phyloP scores from a whole-genome alignment of 2,329 filamentous ascomycete genomes.

The Aspergillus quadrilineatus region DNA sequence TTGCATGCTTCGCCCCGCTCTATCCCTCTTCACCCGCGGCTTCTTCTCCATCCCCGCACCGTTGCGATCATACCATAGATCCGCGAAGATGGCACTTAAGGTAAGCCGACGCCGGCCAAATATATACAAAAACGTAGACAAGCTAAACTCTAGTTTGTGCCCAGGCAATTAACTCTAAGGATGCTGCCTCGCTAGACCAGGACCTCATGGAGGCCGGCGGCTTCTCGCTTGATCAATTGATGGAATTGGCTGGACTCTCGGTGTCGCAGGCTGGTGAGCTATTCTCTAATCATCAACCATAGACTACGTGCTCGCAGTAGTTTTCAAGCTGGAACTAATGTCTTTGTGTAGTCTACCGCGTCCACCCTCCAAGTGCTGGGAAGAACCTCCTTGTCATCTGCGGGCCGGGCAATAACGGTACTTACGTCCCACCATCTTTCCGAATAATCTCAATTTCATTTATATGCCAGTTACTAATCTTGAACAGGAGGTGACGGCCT shows the following conservation, averaged over 20 bases:
- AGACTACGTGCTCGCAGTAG: too few species aligned
- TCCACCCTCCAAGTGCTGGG: conserved; percentile 74
- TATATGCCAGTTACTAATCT: not conserved
- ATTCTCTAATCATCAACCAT: not conserved
- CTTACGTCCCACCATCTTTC: not conserved
- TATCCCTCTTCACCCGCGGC: conserved; percentile 12
- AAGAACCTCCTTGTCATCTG: conserved; percentile 81
- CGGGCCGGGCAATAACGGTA: conserved; percentile 71
- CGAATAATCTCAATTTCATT: too few species aligned
- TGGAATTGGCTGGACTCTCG: conserved; percentile 92
- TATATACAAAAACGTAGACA: not conserved
- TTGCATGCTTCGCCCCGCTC: conserved; percentile 30
- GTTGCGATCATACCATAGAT: conserved; percentile 26
- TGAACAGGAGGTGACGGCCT: conserved; percentile 83
- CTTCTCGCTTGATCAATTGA: conserved; percentile 93
- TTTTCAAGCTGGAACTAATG: conserved; percentile 33
- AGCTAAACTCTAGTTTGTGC: not conserved
- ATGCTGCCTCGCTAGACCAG: conserved; percentile 83
- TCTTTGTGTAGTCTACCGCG: conserved; percentile 62
- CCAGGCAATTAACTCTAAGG: conserved; percentile 78
- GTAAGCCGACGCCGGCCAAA: conserved; percentile 21
- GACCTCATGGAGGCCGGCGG: conserved; percentile 86
- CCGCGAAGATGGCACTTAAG: conserved; percentile 44
- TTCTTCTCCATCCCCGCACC: conserved; percentile 12
- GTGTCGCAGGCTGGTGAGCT: conserved; percentile 79